phyloP scores from a whole-genome alignment of 441 rosid genomes.

The Erodium chrysanthum region DNA sequence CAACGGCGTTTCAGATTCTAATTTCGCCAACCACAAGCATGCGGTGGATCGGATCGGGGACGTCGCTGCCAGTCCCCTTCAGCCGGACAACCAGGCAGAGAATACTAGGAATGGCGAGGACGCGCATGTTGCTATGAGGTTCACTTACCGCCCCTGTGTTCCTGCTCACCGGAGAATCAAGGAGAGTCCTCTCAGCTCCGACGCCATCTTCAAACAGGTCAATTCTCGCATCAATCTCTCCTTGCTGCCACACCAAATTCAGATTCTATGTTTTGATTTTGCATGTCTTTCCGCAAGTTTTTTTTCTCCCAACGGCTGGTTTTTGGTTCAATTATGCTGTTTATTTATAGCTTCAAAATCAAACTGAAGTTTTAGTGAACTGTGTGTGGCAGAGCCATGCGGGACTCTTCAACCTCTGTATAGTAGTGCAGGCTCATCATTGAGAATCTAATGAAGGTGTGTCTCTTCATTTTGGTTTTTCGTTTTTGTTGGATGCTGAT shows the following conservation, averaged over 20 bases:
- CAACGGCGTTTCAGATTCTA: not conserved
- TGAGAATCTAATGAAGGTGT: conserved; percentile 89
- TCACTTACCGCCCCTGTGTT: conserved; percentile 59
- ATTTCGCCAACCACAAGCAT: too few species aligned
- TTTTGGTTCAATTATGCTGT: not conserved
- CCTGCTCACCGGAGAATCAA: conserved; percentile 71
- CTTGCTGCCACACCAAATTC: not conserved
- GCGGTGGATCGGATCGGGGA: not conserved
- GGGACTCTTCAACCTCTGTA: conserved; percentile 93
- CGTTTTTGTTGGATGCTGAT: conserved; percentile 6
- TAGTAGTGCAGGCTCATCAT: conserved; percentile 94
- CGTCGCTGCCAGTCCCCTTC: not conserved
- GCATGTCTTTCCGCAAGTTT: not conserved
- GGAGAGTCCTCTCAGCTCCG: conserved; percentile 97
- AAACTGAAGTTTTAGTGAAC: not conserved
- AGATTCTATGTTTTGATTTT: not conserved
- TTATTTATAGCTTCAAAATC: not conserved
- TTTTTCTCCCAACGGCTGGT: not conserved
- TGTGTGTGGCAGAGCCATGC: conserved; percentile 75
- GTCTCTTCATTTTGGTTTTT: conserved; percentile 9
- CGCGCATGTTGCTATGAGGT: conserved; percentile 20
- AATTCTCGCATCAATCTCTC: not conserved
- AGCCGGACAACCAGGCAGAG: not conserved
- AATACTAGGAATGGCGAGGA: conserved; percentile 20
- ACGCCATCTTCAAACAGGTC: conserved; percentile 82